These are phyloP conservation scores for Malassezia obtusa DNA, from an alignment of 1,284 basidiomycete species.

Conservation along the genomic window DNA sequence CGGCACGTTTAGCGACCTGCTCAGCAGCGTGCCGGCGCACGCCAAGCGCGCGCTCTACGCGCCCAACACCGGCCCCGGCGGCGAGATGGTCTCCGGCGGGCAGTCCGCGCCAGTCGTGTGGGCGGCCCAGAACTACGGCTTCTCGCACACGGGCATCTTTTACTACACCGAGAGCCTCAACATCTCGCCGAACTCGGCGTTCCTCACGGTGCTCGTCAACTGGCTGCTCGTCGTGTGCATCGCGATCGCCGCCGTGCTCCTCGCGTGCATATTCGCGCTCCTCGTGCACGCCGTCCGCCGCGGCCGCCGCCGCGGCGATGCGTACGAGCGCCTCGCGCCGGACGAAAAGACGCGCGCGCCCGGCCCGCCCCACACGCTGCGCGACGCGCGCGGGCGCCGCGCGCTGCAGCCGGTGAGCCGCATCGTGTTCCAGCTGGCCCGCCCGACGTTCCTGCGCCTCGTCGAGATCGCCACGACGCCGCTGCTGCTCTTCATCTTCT, in stretches of 20 bases:
- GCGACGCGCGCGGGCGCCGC: neutral
- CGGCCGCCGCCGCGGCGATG: neutral
- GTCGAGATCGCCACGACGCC: slow-evolving; percentile 8
- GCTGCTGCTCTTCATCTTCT: slow-evolving; percentile 36
- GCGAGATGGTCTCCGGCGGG: slow-evolving; percentile 21
- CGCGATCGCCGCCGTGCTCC: slow-evolving; percentile 16
- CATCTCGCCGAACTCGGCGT: slow-evolving; percentile 36
- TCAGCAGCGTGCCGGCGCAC: neutral
- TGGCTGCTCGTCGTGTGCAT: slow-evolving; percentile 32
- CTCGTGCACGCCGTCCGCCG: neutral
- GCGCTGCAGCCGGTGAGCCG: neutral
- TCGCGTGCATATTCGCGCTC: slow-evolving; percentile 21
- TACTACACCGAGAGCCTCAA: slow-evolving; percentile 32
- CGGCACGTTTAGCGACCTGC: slow-evolving; percentile 3
- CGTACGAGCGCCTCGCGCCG: neutral
- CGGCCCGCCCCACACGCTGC: neutral
- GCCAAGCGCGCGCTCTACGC: slow-evolving; percentile 23
- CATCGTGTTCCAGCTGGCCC: neutral
- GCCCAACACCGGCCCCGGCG: slow-evolving; percentile 40
- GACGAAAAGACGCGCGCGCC: neutral
- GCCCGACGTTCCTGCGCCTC: slow-evolving; percentile 3
- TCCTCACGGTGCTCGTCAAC: slow-evolving; percentile 39
- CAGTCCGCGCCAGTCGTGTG: slow-evolving; percentile 15
- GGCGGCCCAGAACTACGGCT: slow-evolving; percentile 22
- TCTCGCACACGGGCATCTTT: slow-evolving; percentile 24